Evolutionary conservation across 2,329 filamentous ascomycete species (phyloP), one percentile per base, ranked within the genome.

Genomic region (Tricladium varicosporioides): DNA sequence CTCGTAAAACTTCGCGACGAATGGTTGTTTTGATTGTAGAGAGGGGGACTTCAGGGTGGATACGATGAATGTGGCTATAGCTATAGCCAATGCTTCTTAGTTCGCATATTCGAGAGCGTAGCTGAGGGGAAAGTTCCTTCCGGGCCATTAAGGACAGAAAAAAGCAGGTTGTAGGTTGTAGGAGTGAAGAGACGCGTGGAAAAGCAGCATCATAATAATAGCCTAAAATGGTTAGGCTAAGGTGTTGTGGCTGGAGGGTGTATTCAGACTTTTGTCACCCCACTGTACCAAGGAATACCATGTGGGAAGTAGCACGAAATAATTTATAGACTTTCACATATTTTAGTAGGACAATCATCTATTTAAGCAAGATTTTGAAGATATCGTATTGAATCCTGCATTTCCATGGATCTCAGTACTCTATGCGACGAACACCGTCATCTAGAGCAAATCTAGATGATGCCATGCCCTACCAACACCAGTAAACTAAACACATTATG

Each of bases 401-500:
- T 40, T 43, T 47, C 43, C 27, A 43, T 55, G 52, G 45, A 50
- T 47, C 54, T n/a, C 42, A 42, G 53, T 50, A 56, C 46, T 56
- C 54, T 58, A 47, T 48, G 51, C 42, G 32, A 31, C 51, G 54
- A 44, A 43, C 57, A 53, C 48, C 27, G 51, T 53, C 49, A 43
- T 51, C 54, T 56, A 57, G 45, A 59, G 48, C 46, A 46, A 46
- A 16, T 55, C 51, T 43, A 58, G 57, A 46, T 45, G 57, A 46
- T 45, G 14, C 46, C 40, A 55, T 46, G 53, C 49, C 51, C 43
- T 47, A 57, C 46, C 51, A 59, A 60, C 56, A 58, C 47, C 54
- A 48, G 48, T 57, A 61, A 54, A 58, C 51, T 51, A 42, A 60
- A 64, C 54, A 66, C 59, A 65, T 62, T 64, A 67, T 59, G 53